Evolutionary conservation across 495 filamentous ascomycete species (phyloP), one percentile per base, ranked within the genome.

Genomic region (Neohortaea acidophila): DNA sequence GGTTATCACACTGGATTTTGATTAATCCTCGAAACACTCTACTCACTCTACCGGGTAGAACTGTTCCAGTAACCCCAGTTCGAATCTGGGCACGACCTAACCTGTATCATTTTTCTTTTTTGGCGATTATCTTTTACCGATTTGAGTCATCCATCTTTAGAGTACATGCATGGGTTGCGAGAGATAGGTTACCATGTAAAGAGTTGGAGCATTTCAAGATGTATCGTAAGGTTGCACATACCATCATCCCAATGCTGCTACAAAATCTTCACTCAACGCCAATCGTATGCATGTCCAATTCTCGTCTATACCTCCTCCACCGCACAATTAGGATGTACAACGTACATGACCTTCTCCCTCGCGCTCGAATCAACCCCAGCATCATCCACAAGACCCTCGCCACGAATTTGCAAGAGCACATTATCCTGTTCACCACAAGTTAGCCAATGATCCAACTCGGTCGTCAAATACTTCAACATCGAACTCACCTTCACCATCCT

Each of bases 401-500:
- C 86, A 19, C 79, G 69, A 33, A 97, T 81, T 4, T 74, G 82
- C 77, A 96, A 85, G 29, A 97, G 67, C 32, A 94, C 81, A 44
- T 89, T 84, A 51, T 94, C 85, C 84, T 91, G 14, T 26, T 20
- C n/a, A n/a, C n/a, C 52, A 20, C 11, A 17, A 12, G 31, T 51
- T 34, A 47, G 44, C 29, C 26, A n/a, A n/a, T 18, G 4, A 37
- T 27, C 14, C 33, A 21, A 23, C 14, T 14, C n/a, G 21, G n/a
- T 9, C 14, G 32, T 34, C 4, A 18, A 5, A 5, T 17, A 2
- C 18, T 18, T 22, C 11, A 30, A 35, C 23, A 20, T 1, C 15
- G 24, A 30, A 24, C 72, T 51, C 62, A 91, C 85, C 82, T 87
- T 94, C 47, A 94, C 79, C 79, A 94, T 91, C 56, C 84, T 75